Percentiles rank a stretch among this genome's conserved stretches.
Conservation (phyloP, 345 rosid species). For the Pistacia vera region DNA sequence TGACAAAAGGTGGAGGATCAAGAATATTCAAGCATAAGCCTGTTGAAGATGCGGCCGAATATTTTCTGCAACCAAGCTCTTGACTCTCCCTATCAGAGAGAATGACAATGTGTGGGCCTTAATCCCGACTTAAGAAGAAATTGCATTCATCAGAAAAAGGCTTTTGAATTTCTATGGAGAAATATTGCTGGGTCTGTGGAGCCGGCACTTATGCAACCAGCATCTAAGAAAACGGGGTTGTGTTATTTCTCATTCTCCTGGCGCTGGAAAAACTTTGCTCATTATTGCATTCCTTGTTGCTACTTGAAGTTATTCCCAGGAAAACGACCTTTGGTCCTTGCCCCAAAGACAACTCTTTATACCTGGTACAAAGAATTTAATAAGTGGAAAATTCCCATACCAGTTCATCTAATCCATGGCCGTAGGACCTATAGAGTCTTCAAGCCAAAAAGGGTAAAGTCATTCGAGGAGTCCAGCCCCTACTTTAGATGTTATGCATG, state of each 20-base stretch:
- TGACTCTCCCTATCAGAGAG: constrained; percentile 39
- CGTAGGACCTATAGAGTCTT: constrained; percentile 64
- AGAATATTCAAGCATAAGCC: constrained; percentile 30
- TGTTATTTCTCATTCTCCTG: constrained; percentile 91
- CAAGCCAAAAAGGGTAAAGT: constrained; percentile 37
- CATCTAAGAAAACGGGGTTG: constrained; percentile 72
- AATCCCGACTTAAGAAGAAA: constrained; percentile 72
- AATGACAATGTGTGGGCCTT: constrained; percentile 80
- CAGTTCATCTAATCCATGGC: constrained; percentile 87
- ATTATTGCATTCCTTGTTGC: constrained; percentile 85
- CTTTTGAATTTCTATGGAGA: constrained; percentile 90
- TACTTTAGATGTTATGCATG: constrained; percentile 82
- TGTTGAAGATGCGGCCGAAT: constrained; percentile 36
- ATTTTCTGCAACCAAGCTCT: constrained; percentile 26
- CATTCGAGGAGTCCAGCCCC: constrained; percentile 56
- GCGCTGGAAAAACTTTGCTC: constrained; percentile 92
- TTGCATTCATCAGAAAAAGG: constrained; percentile 80
- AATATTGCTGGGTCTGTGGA: constrained; percentile 74
- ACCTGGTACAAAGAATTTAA: constrained; percentile 96
- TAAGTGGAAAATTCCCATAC: constrained; percentile 85
- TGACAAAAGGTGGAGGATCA: constrained; percentile 37
- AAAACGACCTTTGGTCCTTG: constrained; percentile 82
- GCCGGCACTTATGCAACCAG: constrained; percentile 56
- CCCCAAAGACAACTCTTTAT: constrained; percentile 91
- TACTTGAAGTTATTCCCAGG: constrained; percentile 86